Base-by-base conservation (phyloP, 176 grass and related monocot species). In the Ananas comosus region DNA sequence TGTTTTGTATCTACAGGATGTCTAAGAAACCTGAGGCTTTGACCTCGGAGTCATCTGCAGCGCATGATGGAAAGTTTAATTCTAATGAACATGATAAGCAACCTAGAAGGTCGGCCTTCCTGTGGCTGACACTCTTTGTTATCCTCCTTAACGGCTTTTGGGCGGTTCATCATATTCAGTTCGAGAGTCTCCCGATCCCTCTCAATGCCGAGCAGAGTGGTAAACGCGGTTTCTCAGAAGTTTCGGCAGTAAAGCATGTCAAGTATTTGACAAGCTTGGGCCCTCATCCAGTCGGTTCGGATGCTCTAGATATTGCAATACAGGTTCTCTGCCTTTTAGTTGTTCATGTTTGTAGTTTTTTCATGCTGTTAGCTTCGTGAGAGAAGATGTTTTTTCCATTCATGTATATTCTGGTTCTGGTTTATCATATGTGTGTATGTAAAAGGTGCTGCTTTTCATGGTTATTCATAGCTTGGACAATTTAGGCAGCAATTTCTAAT, bases 261-360 rank as follows among this genome's bases (percentile, higher is more conserved):
- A 83, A 86, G 29, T 80, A 85, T 72, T 86, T 99, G 75, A 80
- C 94, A 71, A 22, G 66, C 70, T 77, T 99, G 47, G 94, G 86
- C 80, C 94, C 94, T 81, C 94, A 90, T 81, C 86, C 94, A 53
- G 94, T 99, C 58, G 87, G 87, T 78, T 99, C 89, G n/a, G 84
- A 93, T 53, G 68, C 86, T 63, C 84, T 99, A 8, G 87, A 99
- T 72, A 74, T 77, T 71, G 94, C 94, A 82, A 57, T 93, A 0
- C 70, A 93, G 94, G 94, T 99, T 76, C 52, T 65, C 50, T 66
- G 61, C 81, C 70, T 72, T 75, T 63, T 63, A 61, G 16, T 58
- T 72, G 12, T n/a, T 50, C 53, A 16, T 22, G 24, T 78, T 78
- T 71, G 2, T 53, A 54, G 12, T 67, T 48, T 65, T 1, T 28